Base-by-base conservation (phyloP, 306 rosid genomes). In the Corylus americana region DNA sequence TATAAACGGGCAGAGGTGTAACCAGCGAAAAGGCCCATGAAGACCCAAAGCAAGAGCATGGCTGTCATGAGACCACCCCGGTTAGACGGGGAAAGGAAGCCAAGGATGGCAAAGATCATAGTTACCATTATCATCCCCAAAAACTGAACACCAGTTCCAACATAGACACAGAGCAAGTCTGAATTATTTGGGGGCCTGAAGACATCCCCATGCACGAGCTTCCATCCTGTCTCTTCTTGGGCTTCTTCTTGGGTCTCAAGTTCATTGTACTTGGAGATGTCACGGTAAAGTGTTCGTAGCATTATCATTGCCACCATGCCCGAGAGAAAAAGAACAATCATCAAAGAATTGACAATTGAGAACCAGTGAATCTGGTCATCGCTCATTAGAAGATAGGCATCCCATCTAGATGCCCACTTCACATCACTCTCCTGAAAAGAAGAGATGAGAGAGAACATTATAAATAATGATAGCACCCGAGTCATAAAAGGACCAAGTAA, bases 351-450 rank as follows among this genome's bases (percentile, higher is more conserved):
- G 55, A 95, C 97, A 68, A 95, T 95, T 39, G 98, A 93, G 83
- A 95, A 95, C 97, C 99, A 93, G 84, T 92, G 99, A 77, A 95
- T 95, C 83, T 93, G 99, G 76, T 95, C 98, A 22, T 93, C 99
- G 42, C 86, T 93, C 99, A 95, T 95, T 48, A 95, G 83, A 78
- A 92, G 91, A 91, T 94, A 92, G 73, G 98, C 93, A 90, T 94
- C 98, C 98, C 98, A 94, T 84, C 98, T 85, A 75, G 97, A 94
- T 70, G 98, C 98, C 98, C 98, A 94, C 91, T 94, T 94, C 85
- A 94, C 98, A 20, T 90, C 91, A 86, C 98, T 95, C 82, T 85
- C 93, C 98, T 95, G 84, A 72, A 84, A 80, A 62, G 55, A 76
- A 77, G 76, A 84, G 76, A 78, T 77, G 70, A 75, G 70, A 47